Evolutionary conservation across 306 rosid genomes (phyloP).

Genomic region (Fragaria iinumae): DNA sequence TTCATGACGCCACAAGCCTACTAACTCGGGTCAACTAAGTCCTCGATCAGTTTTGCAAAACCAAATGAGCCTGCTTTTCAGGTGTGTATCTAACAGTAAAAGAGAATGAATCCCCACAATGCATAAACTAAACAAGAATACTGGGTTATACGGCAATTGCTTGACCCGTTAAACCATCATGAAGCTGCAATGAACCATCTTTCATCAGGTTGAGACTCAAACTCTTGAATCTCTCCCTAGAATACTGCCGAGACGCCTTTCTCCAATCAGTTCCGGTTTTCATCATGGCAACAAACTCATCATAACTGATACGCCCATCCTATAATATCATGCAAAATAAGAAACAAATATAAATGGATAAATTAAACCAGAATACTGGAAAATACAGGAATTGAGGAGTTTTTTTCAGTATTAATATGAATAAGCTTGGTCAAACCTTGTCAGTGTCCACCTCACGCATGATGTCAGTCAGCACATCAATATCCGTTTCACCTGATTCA

Average conservation of each 20-base stretch:
- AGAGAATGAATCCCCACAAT: conserved; percentile 32
- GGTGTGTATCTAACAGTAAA: conserved; percentile 29
- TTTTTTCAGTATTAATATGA: not conserved
- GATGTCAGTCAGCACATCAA: conserved; percentile 75
- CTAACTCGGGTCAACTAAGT: conserved; percentile 13
- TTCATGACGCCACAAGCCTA: not conserved
- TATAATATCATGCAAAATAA: conserved; percentile 28
- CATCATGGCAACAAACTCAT: conserved; percentile 97
- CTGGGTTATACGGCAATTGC: conserved; percentile 66
- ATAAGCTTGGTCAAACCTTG: conserved; percentile 58
- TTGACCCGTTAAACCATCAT: conserved; percentile 78
- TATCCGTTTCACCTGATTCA: conserved; percentile 73
- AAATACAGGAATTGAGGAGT: not conserved
- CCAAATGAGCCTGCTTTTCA: conserved; percentile 16
- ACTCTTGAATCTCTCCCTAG: conserved; percentile 98
- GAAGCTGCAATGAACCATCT: conserved; percentile 97
- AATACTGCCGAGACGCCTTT: conserved; percentile 96
- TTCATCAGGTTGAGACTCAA: conserved; percentile 93
- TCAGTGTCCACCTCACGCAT: conserved; percentile 97
- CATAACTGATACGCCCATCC: conserved; percentile 93
- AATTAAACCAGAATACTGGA: not conserved
- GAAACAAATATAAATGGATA: not conserved
- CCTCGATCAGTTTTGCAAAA: not conserved
- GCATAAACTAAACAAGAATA: conserved; percentile 30
- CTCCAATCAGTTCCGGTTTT: conserved; percentile 99